Evolutionary conservation across 495 filamentous ascomycete species (phyloP).

Genomic region (Penicillium macrosclerotiorum): DNA sequence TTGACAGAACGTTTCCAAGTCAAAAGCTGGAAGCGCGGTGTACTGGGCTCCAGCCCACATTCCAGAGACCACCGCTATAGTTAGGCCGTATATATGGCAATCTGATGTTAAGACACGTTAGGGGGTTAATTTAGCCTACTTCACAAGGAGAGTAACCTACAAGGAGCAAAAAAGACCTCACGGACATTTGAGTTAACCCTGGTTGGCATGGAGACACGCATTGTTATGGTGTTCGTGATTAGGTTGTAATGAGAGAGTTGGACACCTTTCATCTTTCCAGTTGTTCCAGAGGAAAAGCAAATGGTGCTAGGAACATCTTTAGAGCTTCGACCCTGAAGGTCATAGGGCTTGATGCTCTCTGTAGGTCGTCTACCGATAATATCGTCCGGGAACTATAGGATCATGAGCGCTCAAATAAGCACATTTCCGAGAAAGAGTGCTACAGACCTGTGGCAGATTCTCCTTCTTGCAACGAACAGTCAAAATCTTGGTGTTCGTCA

Average conservation of each 20-base stretch:
- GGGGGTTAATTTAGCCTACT: not conserved
- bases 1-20: constrained; percentile 7
- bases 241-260: constrained; percentile 9
- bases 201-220: constrained; percentile 8
- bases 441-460: constrained; percentile 4
- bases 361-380: constrained; percentile 1
- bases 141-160: not conserved
- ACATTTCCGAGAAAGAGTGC: not conserved
- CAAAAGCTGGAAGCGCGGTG: constrained; percentile 5
- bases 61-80: constrained; percentile 3
- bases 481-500: not conserved
- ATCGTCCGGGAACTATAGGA: constrained; percentile 5
- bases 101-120: not conserved
- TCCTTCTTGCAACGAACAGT: constrained; percentile 3
- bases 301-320: constrained; percentile 10
- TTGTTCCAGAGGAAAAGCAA: constrained; percentile 10
- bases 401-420: not conserved
- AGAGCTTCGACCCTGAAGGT: not conserved
- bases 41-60: constrained; percentile 13
- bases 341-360: constrained; percentile 3
- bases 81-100: constrained; percentile 9
- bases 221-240: constrained; percentile 6
- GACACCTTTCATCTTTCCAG: constrained; percentile 11
- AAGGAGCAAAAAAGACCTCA: constrained; percentile 9
- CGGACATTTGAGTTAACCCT: constrained; percentile 9